Conservation (phyloP, 2,329 filamentous ascomycete species). For the Exophiala phaeomuriformis region DNA sequence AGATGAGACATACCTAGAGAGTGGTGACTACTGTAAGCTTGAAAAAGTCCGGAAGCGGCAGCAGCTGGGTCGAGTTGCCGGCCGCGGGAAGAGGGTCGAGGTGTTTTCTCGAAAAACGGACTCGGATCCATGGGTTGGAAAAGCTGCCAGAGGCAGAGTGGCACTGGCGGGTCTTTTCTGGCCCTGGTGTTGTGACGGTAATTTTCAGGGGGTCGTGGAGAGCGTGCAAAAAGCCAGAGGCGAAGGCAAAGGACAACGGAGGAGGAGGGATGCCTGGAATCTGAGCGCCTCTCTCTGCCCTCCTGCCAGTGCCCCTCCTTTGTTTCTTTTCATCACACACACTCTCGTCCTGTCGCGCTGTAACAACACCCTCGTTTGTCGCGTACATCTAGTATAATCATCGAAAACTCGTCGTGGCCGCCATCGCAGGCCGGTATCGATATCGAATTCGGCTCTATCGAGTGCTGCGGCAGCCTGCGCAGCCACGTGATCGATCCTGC, state of each 20-base stretch:
- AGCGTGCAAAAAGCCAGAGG: constrained; percentile 24
- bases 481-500: constrained; percentile 20
- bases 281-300: constrained; percentile 1
- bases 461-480: constrained; percentile 1
- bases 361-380: constrained; percentile 8
- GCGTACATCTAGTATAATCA: constrained; percentile 8
- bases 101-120: constrained; percentile 6
- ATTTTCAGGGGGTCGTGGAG: constrained; percentile 12
- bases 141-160: neutral
- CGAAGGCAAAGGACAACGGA: constrained; percentile 26
- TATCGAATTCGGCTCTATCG: neutral
- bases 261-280: constrained; percentile 4
- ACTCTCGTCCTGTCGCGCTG: constrained; percentile 2
- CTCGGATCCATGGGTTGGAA: too few species aligned
- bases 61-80: constrained; percentile 1
- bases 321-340: constrained; percentile 13
- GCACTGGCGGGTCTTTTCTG: constrained; percentile 5
- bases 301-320: constrained; percentile 11
- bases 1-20: neutral
- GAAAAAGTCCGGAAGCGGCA: constrained; percentile 4
- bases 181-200: constrained; percentile 8
- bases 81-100: constrained; percentile 1
- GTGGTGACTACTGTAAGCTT: neutral
- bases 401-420: neutral
- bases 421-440: neutral